Evolutionary conservation across 495 filamentous ascomycete species (phyloP).

Genomic region (Terfezia boudieri): DNA sequence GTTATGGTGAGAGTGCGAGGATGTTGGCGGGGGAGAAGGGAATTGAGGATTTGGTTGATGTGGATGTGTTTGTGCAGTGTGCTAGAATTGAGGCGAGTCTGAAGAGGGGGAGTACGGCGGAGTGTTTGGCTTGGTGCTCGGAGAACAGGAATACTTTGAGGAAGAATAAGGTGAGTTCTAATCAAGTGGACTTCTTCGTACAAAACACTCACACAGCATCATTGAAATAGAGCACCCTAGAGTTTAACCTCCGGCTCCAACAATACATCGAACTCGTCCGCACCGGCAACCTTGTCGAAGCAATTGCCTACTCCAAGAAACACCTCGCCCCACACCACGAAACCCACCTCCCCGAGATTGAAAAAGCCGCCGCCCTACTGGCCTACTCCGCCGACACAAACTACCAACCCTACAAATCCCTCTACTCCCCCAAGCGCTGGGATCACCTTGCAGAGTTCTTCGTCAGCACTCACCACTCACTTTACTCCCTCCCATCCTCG

Average conservation of each 20-base stretch:
- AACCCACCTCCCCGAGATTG: constrained; percentile 42
- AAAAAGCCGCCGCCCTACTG: constrained; percentile 56
- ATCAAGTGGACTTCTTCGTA: background rate
- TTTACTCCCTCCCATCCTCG: constrained; percentile 58
- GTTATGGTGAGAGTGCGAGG: constrained; percentile 56
- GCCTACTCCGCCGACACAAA: constrained; percentile 42
- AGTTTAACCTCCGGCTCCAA: constrained; percentile 85
- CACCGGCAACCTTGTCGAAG: constrained; percentile 41
- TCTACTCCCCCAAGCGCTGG: constrained; percentile 58
- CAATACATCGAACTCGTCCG: constrained; percentile 84
- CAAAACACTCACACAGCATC: constrained; percentile 13
- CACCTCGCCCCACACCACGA: constrained; percentile 46
- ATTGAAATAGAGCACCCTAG: constrained; percentile 47
- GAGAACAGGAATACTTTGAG: constrained; percentile 78
- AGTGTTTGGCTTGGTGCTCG: constrained; percentile 69
- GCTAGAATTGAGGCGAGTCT: constrained; percentile 51
- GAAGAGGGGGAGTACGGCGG: constrained; percentile 42
- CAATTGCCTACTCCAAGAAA: constrained; percentile 60
- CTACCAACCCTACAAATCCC: constrained; percentile 42
- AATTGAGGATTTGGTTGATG: constrained; percentile 64
- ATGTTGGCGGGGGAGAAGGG: constrained; percentile 47
- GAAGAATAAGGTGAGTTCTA: constrained; percentile 46
- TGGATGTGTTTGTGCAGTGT: constrained; percentile 70
- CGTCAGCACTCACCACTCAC: constrained; percentile 60
- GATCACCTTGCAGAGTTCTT: constrained; percentile 57